Evolutionary conservation across 2,329 filamentous ascomycete genomes (phyloP).

Genomic region (Xylaria sp.): DNA sequence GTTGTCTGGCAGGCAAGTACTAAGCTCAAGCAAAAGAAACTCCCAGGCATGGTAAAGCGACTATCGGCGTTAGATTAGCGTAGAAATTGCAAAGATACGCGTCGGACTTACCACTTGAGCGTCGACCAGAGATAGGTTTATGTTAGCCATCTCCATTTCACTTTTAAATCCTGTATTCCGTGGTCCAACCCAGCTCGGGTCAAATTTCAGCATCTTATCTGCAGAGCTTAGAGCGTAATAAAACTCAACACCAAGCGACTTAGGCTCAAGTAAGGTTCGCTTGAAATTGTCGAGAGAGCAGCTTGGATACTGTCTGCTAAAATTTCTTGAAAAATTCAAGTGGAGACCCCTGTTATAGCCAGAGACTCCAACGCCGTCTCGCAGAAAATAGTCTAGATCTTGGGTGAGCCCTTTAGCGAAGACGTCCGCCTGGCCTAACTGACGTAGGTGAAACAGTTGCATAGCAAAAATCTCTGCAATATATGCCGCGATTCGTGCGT

Average conservation of each 20-base stretch:
- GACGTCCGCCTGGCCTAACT: constrained; percentile 68
- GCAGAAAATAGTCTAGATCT: constrained; percentile 78
- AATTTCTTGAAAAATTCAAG: constrained; percentile 82
- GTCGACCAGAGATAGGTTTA: constrained; percentile 90
- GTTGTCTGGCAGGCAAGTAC: constrained; percentile 62
- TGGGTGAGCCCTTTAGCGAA: constrained; percentile 75
- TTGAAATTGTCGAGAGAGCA: constrained; percentile 81
- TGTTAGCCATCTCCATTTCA: constrained; percentile 86
- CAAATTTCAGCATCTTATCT: constrained; percentile 74
- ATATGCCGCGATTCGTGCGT: constrained; percentile 77
- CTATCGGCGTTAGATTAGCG: constrained; percentile 49
- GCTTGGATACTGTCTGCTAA: constrained; percentile 76
- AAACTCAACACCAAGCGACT: constrained; percentile 74
- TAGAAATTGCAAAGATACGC: neutral
- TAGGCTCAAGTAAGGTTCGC: constrained; percentile 69
- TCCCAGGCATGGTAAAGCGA: constrained; percentile 89
- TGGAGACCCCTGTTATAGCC: constrained; percentile 90
- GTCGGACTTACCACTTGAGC: constrained; percentile 78
- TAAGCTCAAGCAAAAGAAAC: constrained; percentile 82
- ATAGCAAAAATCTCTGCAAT: constrained; percentile 89
- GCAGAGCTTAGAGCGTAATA: constrained; percentile 84
- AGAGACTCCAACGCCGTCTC: constrained; percentile 77
- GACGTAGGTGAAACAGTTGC: constrained; percentile 84
- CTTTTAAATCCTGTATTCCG: constrained; percentile 75
- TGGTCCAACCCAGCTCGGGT: constrained; percentile 76